Base-by-base conservation (phyloP, 495 filamentous ascomycete species). In the Tetracladium marchalianum region DNA sequence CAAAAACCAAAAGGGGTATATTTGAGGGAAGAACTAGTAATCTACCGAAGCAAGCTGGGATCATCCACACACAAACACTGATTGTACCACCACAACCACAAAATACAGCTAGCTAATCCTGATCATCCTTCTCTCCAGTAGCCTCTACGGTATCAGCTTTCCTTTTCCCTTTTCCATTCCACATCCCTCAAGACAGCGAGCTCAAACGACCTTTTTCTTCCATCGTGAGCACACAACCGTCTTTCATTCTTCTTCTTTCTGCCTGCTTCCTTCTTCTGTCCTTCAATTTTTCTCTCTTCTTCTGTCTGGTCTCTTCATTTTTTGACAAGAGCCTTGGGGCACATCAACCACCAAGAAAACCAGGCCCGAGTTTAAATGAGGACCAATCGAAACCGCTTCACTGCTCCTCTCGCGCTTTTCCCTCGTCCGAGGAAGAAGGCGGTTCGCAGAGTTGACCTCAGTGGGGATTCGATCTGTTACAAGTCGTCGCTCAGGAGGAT, bases 401-500 rank as follows among this genome's bases (percentile, higher is more conserved):
- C 31, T 57, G 54, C 54, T 57, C 54, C 54, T 57, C 54, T 57
- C 54, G 50, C 50, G 32, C 22, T 18, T 12, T 27, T 2, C 5
- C 1, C 13, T n/a, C 27, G 27, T 32, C 41, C 38, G 33, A 17
- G 13, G 7, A 10, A 39, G 53, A 35, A 19, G 31, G 55, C 55
- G 55, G 55, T 54, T 24, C 47, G 40, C 46, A 37, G 55, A 58
- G 51, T 54, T 54, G 51, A 18, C 55, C 51, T 55, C 55, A 52
- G 38, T 47, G 49, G 12, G 11, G 34, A 42, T 18, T 17, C 13
- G 45, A 43, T 52, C 38, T 59, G 50, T 43, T 56, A 59, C 53
- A 34, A 56, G 56, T 59, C 56, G 56, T 56, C 56, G 43, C 52
- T 47, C 43, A 59, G 47, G 39, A 50, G 50, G 39, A 56, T 50